phyloP scores from a whole-genome alignment of 441 rosid species.

The Brassica balearica region DNA sequence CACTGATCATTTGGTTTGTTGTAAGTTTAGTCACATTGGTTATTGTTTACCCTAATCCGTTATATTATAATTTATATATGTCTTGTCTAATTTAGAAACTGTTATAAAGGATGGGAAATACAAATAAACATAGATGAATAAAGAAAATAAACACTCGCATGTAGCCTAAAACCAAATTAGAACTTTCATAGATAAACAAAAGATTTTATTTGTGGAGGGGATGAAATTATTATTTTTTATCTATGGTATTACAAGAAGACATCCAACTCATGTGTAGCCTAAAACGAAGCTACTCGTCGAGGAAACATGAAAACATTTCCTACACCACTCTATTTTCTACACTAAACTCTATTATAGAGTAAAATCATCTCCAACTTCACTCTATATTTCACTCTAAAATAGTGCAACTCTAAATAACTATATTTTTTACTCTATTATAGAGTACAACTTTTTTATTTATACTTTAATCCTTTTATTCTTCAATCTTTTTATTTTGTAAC shows the following conservation, averaged over 20 bases:
- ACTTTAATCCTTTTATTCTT: no score
- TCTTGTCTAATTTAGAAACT: background rate
- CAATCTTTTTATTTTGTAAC: no score
- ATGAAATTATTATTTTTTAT: background rate
- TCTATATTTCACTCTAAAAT: no score
- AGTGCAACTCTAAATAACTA: no score
- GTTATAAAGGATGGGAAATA: background rate
- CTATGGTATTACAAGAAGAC: background rate
- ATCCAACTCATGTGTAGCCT: background rate
- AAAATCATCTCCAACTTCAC: no score
- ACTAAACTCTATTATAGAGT: no score
- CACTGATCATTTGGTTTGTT: constrained; percentile 35
- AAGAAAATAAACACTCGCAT: background rate
- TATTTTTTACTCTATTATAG: no score
- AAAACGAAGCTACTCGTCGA: no score
- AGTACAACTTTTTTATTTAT: no score
- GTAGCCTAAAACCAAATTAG: background rate
- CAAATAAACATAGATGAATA: background rate
- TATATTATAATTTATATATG: background rate
- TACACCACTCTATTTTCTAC: no score
- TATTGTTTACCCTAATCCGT: background rate
- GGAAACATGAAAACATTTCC: no score
- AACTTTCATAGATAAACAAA: background rate
- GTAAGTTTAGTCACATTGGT: constrained; percentile 31
- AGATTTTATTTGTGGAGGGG: background rate